These are phyloP conservation scores for Oryza meridionalis DNA, from an alignment of 176 grass and related monocot genomes.

Conservation along the genomic window DNA sequence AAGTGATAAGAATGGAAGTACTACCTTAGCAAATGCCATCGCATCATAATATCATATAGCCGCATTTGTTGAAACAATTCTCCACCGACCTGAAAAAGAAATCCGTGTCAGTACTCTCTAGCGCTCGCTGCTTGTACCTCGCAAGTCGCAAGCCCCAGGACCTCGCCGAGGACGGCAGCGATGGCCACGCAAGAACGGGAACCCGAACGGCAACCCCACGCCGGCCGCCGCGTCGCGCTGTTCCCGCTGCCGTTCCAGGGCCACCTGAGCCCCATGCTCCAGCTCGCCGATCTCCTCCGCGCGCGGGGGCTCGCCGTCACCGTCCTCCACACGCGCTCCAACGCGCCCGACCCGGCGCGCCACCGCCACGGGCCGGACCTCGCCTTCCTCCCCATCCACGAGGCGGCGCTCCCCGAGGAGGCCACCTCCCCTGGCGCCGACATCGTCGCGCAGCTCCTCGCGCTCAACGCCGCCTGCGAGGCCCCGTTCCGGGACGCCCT, in stretches of 20 bases:
- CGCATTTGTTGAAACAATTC: too few species aligned
- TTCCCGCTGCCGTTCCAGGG: slow-evolving; percentile 34
- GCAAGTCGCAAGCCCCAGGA: too few species aligned
- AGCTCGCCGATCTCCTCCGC: slow-evolving; percentile 14
- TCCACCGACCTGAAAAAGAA: too few species aligned
- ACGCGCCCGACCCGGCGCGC: slow-evolving; percentile 20
- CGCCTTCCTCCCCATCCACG: slow-evolving; percentile 3
- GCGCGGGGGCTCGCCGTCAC: slow-evolving; percentile 21
- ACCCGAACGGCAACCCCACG: too few species aligned
- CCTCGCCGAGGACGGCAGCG: too few species aligned
- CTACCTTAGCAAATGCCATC: too few species aligned
- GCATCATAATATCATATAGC: too few species aligned
- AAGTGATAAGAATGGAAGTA: too few species aligned
- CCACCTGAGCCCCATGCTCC: slow-evolving; percentile 38
- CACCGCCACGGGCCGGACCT: slow-evolving; percentile 1
- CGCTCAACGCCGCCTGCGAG: slow-evolving; percentile 31
- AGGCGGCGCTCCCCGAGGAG: background rate
- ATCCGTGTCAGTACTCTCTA: too few species aligned
- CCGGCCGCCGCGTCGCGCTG: slow-evolving; percentile 2
- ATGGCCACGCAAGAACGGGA: background rate
- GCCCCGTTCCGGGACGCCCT: slow-evolving; percentile 24
- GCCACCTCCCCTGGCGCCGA: background rate
- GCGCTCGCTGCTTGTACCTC: too few species aligned
- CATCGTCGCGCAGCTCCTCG: slow-evolving; percentile 24
- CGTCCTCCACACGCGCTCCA: slow-evolving; percentile 27